Base-by-base conservation (phyloP, 352 stramenopile genomes). In the Pythium pyrilobum region DNA sequence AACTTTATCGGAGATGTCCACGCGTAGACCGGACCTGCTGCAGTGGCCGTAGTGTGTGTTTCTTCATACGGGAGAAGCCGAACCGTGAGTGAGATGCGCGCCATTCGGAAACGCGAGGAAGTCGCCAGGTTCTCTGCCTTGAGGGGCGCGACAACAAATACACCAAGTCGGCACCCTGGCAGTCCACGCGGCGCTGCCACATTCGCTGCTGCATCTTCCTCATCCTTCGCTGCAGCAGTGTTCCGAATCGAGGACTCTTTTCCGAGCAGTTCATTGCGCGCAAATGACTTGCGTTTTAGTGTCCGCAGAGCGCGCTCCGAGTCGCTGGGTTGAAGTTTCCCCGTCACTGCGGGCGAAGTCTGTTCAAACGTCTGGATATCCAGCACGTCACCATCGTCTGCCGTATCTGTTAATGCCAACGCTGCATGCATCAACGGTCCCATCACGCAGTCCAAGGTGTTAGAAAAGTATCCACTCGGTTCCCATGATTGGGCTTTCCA, bases 51-150 rank as follows among this genome's bases (percentile, higher is more conserved):
- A 15, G 32, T 39, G 4, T 37, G 33, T 0, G 18, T 20, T 1
- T 42, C n/a, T 1, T 43, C 28, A 36, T 67, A 67, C 37, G 59
- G 59, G 18, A 56, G 52, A 27, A 67, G 37, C 15, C 28, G 39
- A 10, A 62, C 41, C 5, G 52, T 24, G 5, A 57, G 42, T 1
- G 50, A 57, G 7, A 47, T 18, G 8, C 50, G 37, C 7, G 18
- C n/a, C 6, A 49, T 21, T 12, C 50, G 38, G 18, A 57, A 49
- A 13, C 47, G 53, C 44, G 29, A 13, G 21, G 25, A 13, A 1
- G 24, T 23, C 27, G 18, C 2, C 28, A 44, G 21, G 21, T 56
- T 13, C n/a, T 64, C 39, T 12, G 36, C 53, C 9, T 46, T 48
- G 25, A 63, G 16, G 0, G 54, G 20, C 16, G 41, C 24, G 13